phyloP scores from a whole-genome alignment of 2,329 filamentous ascomycete species.

The Sordariomycetes sp. region DNA sequence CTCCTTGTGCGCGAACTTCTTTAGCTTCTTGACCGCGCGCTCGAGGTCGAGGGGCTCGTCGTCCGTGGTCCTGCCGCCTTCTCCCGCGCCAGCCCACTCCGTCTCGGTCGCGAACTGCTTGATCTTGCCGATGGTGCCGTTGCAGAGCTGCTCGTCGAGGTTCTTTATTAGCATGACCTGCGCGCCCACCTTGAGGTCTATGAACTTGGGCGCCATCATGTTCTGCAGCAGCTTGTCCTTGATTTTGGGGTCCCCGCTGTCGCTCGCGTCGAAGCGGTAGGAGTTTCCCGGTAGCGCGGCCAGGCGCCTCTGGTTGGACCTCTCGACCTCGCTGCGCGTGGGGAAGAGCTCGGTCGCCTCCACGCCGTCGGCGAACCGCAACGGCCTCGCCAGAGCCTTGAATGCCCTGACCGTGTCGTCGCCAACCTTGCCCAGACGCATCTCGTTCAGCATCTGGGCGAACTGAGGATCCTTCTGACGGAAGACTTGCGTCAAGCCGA shows the following conservation, averaged over 20 bases:
- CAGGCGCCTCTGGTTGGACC: conserved; percentile 70
- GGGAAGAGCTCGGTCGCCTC: conserved; percentile 78
- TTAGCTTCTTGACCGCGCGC: conserved; percentile 46
- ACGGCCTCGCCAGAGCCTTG: conserved; percentile 57
- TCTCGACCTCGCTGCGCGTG: conserved; percentile 80
- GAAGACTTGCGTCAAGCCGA: conserved; percentile 90
- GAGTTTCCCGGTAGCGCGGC: conserved; percentile 56
- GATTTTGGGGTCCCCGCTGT: conserved; percentile 60
- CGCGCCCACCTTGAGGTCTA: conserved; percentile 80
- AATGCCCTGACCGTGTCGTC: conserved; percentile 70
- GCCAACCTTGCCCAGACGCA: conserved; percentile 78
- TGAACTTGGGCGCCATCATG: conserved; percentile 80
- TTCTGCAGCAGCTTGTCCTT: conserved; percentile 73
- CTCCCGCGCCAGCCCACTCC: conserved; percentile 27
- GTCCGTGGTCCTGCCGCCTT: conserved; percentile 29
- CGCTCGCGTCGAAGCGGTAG: conserved; percentile 61
- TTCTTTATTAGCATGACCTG: conserved; percentile 99
- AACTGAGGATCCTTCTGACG: conserved; percentile 86
- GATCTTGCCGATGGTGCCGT: conserved; percentile 85
- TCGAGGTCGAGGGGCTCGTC: conserved; percentile 31
- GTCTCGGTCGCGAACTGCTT: conserved; percentile 57
- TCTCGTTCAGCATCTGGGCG: conserved; percentile 93
- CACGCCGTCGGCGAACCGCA: conserved; percentile 64
- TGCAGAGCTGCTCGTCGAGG: conserved; percentile 86
- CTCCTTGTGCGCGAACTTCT: conserved; percentile 26